A percentile compares a stretch with the other conserved stretches of the same genome.
Conservation (phyloP, 805 yeast genomes). For the Ogataea trehaloabstinens region DNA sequence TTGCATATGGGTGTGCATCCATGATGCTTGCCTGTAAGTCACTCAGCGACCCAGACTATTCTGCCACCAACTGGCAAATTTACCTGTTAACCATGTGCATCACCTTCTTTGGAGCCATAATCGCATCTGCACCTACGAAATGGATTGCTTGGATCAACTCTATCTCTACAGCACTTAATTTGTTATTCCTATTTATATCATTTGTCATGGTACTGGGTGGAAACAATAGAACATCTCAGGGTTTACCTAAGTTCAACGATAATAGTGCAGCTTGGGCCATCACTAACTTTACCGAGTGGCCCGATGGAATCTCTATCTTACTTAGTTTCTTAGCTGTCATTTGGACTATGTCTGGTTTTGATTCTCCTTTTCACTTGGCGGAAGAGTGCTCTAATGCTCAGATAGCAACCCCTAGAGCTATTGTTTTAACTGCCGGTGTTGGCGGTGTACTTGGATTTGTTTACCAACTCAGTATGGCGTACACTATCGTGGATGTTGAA, state of each 20-base stretch:
- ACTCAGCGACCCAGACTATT: conserved; percentile 37
- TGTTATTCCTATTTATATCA: conserved; percentile 47
- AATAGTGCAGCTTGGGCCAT: conserved; percentile 51
- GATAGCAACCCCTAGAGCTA: conserved; percentile 63
- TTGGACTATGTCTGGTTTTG: conserved; percentile 74
- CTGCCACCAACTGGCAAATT: conserved; percentile 45
- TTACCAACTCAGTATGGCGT: conserved; percentile 58
- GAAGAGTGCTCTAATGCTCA: conserved; percentile 67
- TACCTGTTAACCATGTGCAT: conserved; percentile 51
- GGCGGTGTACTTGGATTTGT: conserved; percentile 58
- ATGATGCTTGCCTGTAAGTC: conserved; percentile 53
- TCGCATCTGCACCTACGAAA: conserved; percentile 52
- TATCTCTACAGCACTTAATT: conserved; percentile 46
- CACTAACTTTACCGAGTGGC: conserved; percentile 56
- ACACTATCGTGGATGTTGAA: conserved; percentile 51
- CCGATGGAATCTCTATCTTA: conserved; percentile 55
- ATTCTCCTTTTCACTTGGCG: conserved; percentile 67
- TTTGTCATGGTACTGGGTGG: conserved; percentile 53
- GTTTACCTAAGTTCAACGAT: conserved; percentile 45
- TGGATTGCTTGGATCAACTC: conserved; percentile 53
- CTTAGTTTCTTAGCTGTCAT: conserved; percentile 56
- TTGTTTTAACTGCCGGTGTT: conserved; percentile 50
- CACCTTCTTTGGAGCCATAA: conserved; percentile 43
- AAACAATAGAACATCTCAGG: conserved; percentile 36
- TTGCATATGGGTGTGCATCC: conserved; percentile 54